phyloP scores from a whole-genome alignment of 768 basidiomycete species.

The Mycena galopus region DNA sequence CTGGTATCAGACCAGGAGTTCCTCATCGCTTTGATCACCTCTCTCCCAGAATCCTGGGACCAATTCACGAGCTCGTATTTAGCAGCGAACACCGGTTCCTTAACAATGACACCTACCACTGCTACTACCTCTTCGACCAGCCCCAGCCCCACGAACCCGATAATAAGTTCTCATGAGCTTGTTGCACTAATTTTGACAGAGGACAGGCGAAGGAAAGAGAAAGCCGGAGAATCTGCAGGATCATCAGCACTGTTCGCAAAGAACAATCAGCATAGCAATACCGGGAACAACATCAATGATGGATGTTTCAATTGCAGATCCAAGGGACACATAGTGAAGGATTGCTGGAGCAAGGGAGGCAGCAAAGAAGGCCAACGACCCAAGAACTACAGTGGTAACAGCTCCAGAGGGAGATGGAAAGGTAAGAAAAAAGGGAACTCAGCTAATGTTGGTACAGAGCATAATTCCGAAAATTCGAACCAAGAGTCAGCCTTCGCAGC shows the following conservation, averaged over 20 bases:
- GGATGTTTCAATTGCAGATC: slow-evolving; percentile 22
- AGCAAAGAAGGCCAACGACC: slow-evolving; percentile 20
- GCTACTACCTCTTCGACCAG: background rate
- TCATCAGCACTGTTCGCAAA: slow-evolving; percentile 26
- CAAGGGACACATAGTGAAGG: slow-evolving; percentile 15
- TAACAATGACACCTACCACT: background rate
- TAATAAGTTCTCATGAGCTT: slow-evolving; percentile 12
- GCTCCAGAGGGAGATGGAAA: slow-evolving; percentile 7
- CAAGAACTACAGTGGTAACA: slow-evolving; percentile 4
- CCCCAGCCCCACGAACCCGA: background rate
- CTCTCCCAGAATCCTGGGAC: too few relatives aligned
- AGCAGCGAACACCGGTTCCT: slow-evolving; percentile 11
- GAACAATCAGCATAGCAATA: slow-evolving; percentile 17
- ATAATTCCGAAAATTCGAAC: background rate
- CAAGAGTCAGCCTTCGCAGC: slow-evolving; percentile 1
- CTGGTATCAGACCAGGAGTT: too few relatives aligned
- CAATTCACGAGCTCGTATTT: slow-evolving; percentile 24
- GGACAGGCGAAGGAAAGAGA: slow-evolving; percentile 20
- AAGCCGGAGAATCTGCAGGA: slow-evolving; percentile 28
- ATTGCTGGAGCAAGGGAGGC: slow-evolving; percentile 28
- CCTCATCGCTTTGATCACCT: too few relatives aligned
- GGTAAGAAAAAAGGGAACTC: background rate
- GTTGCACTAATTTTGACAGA: slow-evolving; percentile 30
- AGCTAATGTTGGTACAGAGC: slow-evolving; percentile 4
- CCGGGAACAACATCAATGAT: slow-evolving; percentile 8